Conservation (phyloP, 2,329 filamentous ascomycete species). For the Malbranchea zuffiana region DNA sequence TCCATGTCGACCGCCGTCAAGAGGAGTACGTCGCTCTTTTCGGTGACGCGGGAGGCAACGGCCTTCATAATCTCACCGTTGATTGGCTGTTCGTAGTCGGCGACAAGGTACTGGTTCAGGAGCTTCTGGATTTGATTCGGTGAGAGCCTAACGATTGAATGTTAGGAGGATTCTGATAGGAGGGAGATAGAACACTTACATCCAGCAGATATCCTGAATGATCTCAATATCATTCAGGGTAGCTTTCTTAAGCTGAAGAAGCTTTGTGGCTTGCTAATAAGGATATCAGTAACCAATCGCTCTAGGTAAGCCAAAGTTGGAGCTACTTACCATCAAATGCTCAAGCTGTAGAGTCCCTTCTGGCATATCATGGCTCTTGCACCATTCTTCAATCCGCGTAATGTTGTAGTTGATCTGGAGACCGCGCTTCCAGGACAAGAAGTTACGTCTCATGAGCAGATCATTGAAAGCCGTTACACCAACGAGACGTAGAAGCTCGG, state of each 20-base stretch:
- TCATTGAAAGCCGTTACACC: slow-evolving; percentile 98
- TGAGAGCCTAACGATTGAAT: slow-evolving; percentile 55
- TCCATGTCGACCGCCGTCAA: slow-evolving; percentile 97
- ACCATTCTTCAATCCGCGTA: slow-evolving; percentile 98
- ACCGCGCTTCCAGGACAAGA: slow-evolving; percentile 97
- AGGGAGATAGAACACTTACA: no score
- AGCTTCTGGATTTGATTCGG: slow-evolving; percentile 99
- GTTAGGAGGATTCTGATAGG: background rate
- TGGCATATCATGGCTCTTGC: slow-evolving; percentile 99
- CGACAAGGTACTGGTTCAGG: slow-evolving; percentile 94
- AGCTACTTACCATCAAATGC: slow-evolving; percentile 71
- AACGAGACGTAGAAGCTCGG: slow-evolving; percentile 81
- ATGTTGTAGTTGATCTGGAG: slow-evolving; percentile 99
- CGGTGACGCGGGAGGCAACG: slow-evolving; percentile 88
- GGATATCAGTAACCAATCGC: slow-evolving; percentile 9
- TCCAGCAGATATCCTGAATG: slow-evolving; percentile 99
- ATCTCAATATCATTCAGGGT: slow-evolving; percentile 99
- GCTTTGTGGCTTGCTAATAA: slow-evolving; percentile 82
- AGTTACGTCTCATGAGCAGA: slow-evolving; percentile 92
- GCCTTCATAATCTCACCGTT: slow-evolving; percentile 99
- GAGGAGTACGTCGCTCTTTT: slow-evolving; percentile 94
- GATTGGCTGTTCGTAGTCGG: slow-evolving; percentile 98
- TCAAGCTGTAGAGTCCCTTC: slow-evolving; percentile 95
- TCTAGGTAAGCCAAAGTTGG: slow-evolving; percentile 1
- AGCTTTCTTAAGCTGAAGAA: slow-evolving; percentile 96